Percentiles rank a stretch among this genome's conserved stretches.
Evolutionary conservation across 1,284 basidiomycete species (phyloP).

Genomic region (Apiotrichum veenhuisii): DNA sequence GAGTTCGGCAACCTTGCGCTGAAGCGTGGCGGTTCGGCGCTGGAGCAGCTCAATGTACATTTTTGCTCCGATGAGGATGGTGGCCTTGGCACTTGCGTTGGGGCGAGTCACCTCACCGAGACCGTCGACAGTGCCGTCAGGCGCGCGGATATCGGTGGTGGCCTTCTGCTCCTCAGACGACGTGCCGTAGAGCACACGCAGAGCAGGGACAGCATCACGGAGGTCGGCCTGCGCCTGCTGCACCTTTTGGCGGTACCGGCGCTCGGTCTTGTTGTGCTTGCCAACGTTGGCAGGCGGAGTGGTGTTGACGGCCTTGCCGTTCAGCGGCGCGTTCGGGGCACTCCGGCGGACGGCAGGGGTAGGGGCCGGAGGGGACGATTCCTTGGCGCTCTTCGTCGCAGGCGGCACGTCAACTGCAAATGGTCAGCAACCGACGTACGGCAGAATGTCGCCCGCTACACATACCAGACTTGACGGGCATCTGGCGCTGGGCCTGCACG

Average conservation of each 20-base stretch:
- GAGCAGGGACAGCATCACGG: conserved; percentile 47
- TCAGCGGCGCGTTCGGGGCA: conserved; percentile 22
- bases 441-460: neutral
- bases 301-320: conserved; percentile 7
- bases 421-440: neutral
- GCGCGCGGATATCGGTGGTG: conserved; percentile 41
- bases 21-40: conserved; percentile 33
- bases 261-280: conserved; percentile 51
- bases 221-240: conserved; percentile 48
- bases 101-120: conserved; percentile 46
- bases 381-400: neutral
- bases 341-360: conserved; percentile 18
- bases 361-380: neutral
- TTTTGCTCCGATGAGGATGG: conserved; percentile 46
- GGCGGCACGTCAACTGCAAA: neutral
- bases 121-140: conserved; percentile 48
- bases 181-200: conserved; percentile 47
- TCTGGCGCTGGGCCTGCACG: neutral
- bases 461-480: neutral
- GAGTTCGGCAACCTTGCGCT: conserved; percentile 37
- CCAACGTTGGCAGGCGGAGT: conserved; percentile 29
- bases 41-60: conserved; percentile 49
- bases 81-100: conserved; percentile 48
- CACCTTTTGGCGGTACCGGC: conserved; percentile 49
- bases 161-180: conserved; percentile 42